A percentile compares a stretch with the other conserved stretches of the same genome.
Evolutionary conservation across 805 yeast species (phyloP).

Genomic region (Monosporozyma solicola): DNA sequence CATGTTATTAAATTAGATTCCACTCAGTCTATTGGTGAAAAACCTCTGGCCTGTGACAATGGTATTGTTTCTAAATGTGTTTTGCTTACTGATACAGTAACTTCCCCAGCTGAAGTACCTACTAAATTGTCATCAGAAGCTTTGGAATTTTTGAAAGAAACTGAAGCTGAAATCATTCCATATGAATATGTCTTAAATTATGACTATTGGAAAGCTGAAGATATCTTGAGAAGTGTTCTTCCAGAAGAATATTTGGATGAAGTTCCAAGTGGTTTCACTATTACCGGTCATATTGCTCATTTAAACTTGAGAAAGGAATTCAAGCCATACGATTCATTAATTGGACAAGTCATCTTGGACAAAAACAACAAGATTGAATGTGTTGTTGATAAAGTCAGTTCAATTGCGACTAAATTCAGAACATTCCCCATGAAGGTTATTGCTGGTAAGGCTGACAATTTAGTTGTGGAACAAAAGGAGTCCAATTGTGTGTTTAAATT

Average conservation of each 20-base stretch:
- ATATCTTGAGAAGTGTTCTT: constrained; percentile 64
- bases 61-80: constrained; percentile 34
- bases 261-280: constrained; percentile 83
- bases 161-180: constrained; percentile 40
- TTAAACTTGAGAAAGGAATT: constrained; percentile 76
- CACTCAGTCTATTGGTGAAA: constrained; percentile 10
- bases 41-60: constrained; percentile 22
- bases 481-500: constrained; percentile 77
- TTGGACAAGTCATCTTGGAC: constrained; percentile 86
- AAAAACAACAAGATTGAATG: constrained; percentile 70
- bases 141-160: constrained; percentile 37
- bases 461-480: constrained; percentile 75
- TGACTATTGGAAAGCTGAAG: constrained; percentile 83
- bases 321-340: constrained; percentile 68
- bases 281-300: constrained; percentile 94
- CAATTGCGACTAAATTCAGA: constrained; percentile 79
- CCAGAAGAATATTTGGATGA: constrained; percentile 63
- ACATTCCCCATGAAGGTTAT: constrained; percentile 90
- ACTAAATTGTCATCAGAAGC: constrained; percentile 36
- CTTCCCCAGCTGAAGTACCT: constrained; percentile 31
- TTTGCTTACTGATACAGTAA: constrained; percentile 47
- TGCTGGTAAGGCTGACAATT: constrained; percentile 67
- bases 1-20: constrained; percentile 46
- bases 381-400: constrained; percentile 84
- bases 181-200: constrained; percentile 56